phyloP scores from a whole-genome alignment of 2,329 filamentous ascomycete species.

The Talaromyces pinophilus region DNA sequence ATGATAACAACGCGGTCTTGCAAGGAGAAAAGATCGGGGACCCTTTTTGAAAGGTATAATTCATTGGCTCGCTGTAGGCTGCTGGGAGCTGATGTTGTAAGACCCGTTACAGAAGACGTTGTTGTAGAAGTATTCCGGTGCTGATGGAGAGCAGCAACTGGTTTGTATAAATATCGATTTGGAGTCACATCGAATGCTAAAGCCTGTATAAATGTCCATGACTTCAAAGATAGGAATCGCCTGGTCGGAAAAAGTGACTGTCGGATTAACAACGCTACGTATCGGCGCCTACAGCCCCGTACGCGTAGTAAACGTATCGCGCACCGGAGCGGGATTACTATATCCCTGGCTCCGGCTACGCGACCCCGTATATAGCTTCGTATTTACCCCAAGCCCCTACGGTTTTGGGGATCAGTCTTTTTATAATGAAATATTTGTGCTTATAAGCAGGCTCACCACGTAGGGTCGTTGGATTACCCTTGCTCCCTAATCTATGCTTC shows the following conservation, averaged over 20 bases:
- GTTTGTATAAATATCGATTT: neutral
- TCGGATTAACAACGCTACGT: too few relatives aligned
- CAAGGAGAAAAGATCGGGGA: neutral
- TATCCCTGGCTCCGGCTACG: too few relatives aligned
- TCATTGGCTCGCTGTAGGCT: neutral
- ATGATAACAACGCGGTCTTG: neutral
- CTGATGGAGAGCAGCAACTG: neutral
- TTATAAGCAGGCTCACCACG: too few relatives aligned
- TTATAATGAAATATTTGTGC: too few relatives aligned
- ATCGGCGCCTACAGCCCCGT: too few relatives aligned
- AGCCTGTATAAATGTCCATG: neutral
- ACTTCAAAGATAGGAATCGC: neutral
- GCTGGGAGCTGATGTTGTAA: neutral
- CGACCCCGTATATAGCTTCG: too few relatives aligned
- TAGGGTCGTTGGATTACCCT: too few relatives aligned
- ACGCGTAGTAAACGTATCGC: too few relatives aligned
- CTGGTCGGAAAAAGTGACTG: neutral
- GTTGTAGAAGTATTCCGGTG: neutral
- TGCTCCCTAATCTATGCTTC: too few relatives aligned
- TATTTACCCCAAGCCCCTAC: too few relatives aligned
- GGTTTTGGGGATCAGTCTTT: too few relatives aligned
- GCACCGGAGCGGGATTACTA: too few relatives aligned
- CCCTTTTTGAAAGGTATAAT: neutral
- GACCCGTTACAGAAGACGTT: neutral
- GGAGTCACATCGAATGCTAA: neutral